These are phyloP conservation scores for Aspergillus sp. DNA, from an alignment of 2,329 filamentous ascomycete genomes.

Conservation along the genomic window DNA sequence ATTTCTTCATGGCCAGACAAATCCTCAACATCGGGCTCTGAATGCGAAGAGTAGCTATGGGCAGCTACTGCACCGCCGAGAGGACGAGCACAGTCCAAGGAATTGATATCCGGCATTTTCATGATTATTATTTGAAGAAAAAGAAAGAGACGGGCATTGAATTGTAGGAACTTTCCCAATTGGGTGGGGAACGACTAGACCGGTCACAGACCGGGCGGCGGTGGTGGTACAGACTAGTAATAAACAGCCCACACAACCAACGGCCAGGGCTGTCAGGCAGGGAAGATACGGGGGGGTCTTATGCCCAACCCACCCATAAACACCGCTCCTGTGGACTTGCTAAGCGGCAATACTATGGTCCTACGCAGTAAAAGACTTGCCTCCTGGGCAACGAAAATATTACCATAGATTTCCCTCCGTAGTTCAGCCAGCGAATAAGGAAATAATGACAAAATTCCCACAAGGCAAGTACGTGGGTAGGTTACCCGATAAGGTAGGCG, in stretches of 20 bases:
- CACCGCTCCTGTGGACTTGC: background rate
- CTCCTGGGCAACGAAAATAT: background rate
- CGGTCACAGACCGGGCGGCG: background rate
- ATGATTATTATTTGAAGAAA: slow-evolving; percentile 10
- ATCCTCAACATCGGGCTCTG: slow-evolving; percentile 29
- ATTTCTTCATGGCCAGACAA: slow-evolving; percentile 59
- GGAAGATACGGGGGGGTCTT: background rate
- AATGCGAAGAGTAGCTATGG: slow-evolving; percentile 5
- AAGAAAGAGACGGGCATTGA: background rate
- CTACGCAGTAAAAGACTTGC: background rate
- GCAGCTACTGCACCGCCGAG: slow-evolving; percentile 18
- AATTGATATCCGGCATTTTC: slow-evolving; percentile 39
- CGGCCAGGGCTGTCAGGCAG: background rate
- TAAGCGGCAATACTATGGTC: background rate
- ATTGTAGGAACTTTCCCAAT: slow-evolving; percentile 1
- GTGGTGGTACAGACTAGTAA: slow-evolving; percentile 5
- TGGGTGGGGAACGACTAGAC: slow-evolving; percentile 2
- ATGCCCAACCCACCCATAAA: background rate
- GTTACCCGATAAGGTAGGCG: slow-evolving; percentile 19
- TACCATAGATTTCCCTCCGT: background rate
- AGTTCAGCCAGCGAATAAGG: slow-evolving; percentile 4
- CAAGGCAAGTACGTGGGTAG: slow-evolving; percentile 16
- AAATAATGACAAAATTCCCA: slow-evolving; percentile 15
- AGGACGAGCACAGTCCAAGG: slow-evolving; percentile 24
- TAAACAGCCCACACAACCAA: background rate